A percentile compares a stretch with the other conserved stretches of the same genome.
These are phyloP conservation scores for Exutisphaerella laricina DNA, from an alignment of 2,329 filamentous ascomycete genomes.

Conservation along the genomic window DNA sequence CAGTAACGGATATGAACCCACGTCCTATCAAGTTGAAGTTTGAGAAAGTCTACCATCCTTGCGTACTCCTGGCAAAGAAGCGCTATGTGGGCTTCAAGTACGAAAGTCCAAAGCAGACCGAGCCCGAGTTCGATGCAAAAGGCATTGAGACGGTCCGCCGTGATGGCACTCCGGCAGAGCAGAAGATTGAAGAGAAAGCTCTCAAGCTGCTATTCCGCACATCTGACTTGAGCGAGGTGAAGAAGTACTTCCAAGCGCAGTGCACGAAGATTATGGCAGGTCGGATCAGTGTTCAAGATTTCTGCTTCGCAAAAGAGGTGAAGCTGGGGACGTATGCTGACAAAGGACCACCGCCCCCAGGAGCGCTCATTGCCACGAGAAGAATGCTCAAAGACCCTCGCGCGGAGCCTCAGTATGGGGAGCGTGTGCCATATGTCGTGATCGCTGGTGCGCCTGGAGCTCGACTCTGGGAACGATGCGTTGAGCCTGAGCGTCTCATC, in stretches of 20 bases:
- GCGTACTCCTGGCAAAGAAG: constrained; percentile 90
- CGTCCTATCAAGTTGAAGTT: constrained; percentile 93
- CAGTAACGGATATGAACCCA: constrained; percentile 84
- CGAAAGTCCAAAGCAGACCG: constrained; percentile 66
- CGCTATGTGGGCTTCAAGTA: constrained; percentile 98
- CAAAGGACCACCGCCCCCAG: constrained; percentile 72
- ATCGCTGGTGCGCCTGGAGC: constrained; percentile 82
- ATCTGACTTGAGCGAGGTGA: constrained; percentile 80
- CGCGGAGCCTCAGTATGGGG: constrained; percentile 87
- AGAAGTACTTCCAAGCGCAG: constrained; percentile 81
- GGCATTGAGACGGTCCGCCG: constrained; percentile 95
- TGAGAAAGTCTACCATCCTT: constrained; percentile 96
- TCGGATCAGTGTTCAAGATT: constrained; percentile 84
- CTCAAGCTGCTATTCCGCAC: constrained; percentile 86
- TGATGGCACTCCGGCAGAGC: constrained; percentile 90
- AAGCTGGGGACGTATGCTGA: constrained; percentile 83
- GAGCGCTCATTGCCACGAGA: constrained; percentile 79
- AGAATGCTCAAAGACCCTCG: constrained; percentile 82
- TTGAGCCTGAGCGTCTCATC: constrained; percentile 78
- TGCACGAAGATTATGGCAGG: constrained; percentile 90
- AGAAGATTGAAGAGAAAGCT: constrained; percentile 92
- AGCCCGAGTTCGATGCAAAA: constrained; percentile 93
- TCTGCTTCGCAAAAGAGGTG: constrained; percentile 91
- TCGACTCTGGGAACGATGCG: constrained; percentile 79
- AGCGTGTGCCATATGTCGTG: constrained; percentile 92